These are phyloP conservation scores for Globisporangium nodosum DNA, from an alignment of 352 stramenopile genomes.

Conservation along the genomic window DNA sequence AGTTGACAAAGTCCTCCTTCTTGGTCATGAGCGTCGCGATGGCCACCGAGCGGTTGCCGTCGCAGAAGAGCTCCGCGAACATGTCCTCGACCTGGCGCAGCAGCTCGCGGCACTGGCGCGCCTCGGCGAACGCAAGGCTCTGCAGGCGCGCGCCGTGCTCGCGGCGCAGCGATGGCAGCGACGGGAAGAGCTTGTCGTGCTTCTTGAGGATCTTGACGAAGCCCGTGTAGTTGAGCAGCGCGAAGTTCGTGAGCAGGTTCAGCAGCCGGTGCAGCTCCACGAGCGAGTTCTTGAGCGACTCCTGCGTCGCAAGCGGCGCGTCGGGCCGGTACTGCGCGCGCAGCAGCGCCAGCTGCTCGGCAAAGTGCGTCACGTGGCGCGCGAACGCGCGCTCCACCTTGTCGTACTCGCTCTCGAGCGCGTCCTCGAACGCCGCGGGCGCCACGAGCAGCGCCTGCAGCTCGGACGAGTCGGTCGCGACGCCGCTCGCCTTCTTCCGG, in stretches of 20 bases:
- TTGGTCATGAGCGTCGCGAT: slow-evolving; percentile 80
- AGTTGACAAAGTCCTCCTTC: slow-evolving; percentile 69
- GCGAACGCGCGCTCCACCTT: slow-evolving; percentile 93
- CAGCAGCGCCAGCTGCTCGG: slow-evolving; percentile 82
- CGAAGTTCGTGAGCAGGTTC: slow-evolving; percentile 95
- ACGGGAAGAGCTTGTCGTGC: slow-evolving; percentile 87
- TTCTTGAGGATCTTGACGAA: slow-evolving; percentile 99
- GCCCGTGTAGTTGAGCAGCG: slow-evolving; percentile 97
- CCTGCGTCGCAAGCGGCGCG: slow-evolving; percentile 49
- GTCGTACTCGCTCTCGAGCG: slow-evolving; percentile 71
- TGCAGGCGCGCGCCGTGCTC: slow-evolving; percentile 48
- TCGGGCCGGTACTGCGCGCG: slow-evolving; percentile 55
- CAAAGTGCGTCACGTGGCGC: slow-evolving; percentile 76
- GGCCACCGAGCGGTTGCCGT: slow-evolving; percentile 63
- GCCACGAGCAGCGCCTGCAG: slow-evolving; percentile 25
- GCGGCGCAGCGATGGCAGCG: slow-evolving; percentile 27
- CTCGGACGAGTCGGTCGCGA: slow-evolving; percentile 19
- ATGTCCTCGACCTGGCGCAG: slow-evolving; percentile 51
- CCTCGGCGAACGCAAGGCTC: slow-evolving; percentile 53
- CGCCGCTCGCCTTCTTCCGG: slow-evolving; percentile 13
- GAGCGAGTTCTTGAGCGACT: slow-evolving; percentile 92
- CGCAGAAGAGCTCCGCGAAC: slow-evolving; percentile 74
- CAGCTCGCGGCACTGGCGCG: slow-evolving; percentile 40
- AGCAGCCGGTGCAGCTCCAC: slow-evolving; percentile 91
- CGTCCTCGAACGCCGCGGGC: slow-evolving; percentile 69